These are phyloP conservation scores for Coccomyxa subellipsoidea DNA, from an alignment of 163 green algal species.

Conservation along the genomic window DNA sequence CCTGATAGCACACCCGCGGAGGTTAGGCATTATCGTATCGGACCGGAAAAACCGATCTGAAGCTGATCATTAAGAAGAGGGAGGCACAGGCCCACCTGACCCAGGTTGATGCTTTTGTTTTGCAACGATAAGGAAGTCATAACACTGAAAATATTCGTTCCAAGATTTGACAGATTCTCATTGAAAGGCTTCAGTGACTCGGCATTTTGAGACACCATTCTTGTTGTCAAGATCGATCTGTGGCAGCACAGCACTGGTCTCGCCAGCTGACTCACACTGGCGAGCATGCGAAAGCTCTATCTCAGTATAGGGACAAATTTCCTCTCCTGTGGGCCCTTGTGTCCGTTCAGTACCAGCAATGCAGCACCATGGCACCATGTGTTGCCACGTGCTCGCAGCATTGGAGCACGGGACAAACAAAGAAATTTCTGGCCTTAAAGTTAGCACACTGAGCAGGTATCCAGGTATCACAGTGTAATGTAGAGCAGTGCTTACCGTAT, in stretches of 20 bases:
- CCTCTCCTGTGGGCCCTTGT: too few species aligned
- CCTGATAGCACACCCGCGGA: constrained; percentile 21
- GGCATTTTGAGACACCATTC: not conserved
- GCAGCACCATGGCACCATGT: too few species aligned
- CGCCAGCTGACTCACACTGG: not conserved
- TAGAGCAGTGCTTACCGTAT: too few species aligned
- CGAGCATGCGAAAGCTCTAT: not conserved
- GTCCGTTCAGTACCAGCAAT: too few species aligned
- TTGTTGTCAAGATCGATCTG: not conserved
- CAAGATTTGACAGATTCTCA: constrained; percentile 17
- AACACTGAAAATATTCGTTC: constrained; percentile 72
- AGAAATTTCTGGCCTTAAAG: too few species aligned
- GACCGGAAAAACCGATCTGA: not conserved
- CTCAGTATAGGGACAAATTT: too few species aligned
- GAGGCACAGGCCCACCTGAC: constrained; percentile 21
- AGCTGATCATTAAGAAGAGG: not conserved
- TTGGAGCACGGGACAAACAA: too few species aligned
- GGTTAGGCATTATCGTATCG: not conserved
- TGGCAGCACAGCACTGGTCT: not conserved
- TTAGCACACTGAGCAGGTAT: too few species aligned
- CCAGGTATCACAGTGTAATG: too few species aligned
- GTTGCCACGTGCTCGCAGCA: too few species aligned
- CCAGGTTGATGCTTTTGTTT: constrained; percentile 73
- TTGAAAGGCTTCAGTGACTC: not conserved
- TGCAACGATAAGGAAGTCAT: constrained; percentile 64